Evolutionary conservation across 768 basidiomycete species (phyloP).

Genomic region (Leccinum subtestaceum): DNA sequence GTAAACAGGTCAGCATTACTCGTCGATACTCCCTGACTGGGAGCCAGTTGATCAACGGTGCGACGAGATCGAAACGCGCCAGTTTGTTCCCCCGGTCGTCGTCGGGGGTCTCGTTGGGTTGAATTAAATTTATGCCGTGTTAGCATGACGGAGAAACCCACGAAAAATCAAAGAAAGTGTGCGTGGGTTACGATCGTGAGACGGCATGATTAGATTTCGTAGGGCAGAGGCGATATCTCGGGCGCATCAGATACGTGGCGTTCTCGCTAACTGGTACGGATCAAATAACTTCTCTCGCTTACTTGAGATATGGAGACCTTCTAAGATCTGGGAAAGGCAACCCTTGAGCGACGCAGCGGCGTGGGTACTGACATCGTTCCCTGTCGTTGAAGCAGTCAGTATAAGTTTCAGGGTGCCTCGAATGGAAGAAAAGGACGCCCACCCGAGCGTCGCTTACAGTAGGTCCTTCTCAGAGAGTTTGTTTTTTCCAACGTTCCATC

Average conservation of each 20-base stretch:
- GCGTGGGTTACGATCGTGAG: neutral
- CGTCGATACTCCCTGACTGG: neutral
- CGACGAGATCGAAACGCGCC: neutral
- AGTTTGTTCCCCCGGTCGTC: neutral
- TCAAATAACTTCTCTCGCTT: conserved; percentile 17
- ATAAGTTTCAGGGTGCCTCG: neutral
- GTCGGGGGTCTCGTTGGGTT: neutral
- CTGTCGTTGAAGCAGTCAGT: neutral
- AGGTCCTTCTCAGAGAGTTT: neutral
- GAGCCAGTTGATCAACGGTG: neutral
- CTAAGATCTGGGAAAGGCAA: neutral
- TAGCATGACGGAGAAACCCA: neutral
- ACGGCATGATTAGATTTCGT: neutral
- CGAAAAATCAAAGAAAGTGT: neutral
- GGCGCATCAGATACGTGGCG: conserved; percentile 7
- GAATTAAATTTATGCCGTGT: neutral
- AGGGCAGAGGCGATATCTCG: neutral
- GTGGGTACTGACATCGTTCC: neutral
- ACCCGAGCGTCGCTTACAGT: neutral
- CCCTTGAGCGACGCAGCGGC: neutral
- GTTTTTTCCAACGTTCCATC: neutral
- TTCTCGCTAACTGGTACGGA: conserved; percentile 3
- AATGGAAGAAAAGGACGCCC: neutral
- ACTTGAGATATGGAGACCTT: neutral
- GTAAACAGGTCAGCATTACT: neutral